A percentile compares a stretch with the other conserved stretches of the same genome.
phyloP scores from a whole-genome alignment of 2,329 filamentous ascomycete species.

The Mollisiaceae sp. region DNA sequence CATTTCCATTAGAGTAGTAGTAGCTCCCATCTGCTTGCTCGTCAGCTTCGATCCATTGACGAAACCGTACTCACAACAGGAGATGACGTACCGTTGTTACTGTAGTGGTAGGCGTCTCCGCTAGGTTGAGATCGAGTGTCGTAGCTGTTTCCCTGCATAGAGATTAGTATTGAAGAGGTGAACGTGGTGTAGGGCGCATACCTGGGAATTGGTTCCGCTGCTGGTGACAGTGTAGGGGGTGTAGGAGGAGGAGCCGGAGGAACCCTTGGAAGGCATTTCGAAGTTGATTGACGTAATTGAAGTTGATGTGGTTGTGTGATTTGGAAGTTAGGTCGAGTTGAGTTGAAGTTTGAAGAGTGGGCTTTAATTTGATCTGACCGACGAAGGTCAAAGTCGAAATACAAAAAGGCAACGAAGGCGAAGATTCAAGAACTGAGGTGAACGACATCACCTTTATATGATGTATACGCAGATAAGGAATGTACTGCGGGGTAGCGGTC shows the following conservation, averaged over 20 bases:
- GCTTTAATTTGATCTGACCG: background rate
- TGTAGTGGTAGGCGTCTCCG: conserved; percentile 67
- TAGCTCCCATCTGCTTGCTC: conserved; percentile 64
- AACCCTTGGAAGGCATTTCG: conserved; percentile 31
- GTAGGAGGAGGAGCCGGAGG: conserved; percentile 28
- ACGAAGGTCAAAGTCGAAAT: background rate
- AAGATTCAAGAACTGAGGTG: background rate
- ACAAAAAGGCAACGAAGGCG: background rate
- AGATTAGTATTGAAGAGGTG: conserved; percentile 2
- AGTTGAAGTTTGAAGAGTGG: background rate
- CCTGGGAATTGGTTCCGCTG: conserved; percentile 66
- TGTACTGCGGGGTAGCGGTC: background rate
- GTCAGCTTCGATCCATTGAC: conserved; percentile 2
- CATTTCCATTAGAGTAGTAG: conserved; percentile 74
- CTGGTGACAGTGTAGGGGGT: conserved; percentile 46
- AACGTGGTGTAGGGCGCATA: conserved; percentile 40
- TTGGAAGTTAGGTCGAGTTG: background rate
- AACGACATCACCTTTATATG: background rate
- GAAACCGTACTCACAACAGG: background rate
- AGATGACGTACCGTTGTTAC: conserved; percentile 56
- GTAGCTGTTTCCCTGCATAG: conserved; percentile 67
- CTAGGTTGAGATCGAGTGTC: conserved; percentile 67
- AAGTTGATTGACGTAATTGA: background rate
- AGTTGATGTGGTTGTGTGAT: background rate
- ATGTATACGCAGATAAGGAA: background rate